phyloP scores from a whole-genome alignment of 2,329 filamentous ascomycete species.

The Passalora sequoiae region DNA sequence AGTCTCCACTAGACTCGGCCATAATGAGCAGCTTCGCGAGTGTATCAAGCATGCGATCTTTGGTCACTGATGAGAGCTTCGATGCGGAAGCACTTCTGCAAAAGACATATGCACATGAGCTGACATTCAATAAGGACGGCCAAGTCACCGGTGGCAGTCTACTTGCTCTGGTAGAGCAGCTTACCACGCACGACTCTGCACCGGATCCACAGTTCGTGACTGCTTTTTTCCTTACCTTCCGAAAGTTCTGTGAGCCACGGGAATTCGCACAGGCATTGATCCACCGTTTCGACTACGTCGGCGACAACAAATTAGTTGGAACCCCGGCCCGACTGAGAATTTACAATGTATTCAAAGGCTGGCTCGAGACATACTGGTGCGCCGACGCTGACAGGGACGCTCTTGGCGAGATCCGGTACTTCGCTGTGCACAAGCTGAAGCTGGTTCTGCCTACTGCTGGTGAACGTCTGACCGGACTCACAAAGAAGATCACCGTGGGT shows the following conservation, averaged over 20 bases:
- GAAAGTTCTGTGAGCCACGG: slow-evolving; percentile 77
- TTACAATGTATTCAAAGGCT: slow-evolving; percentile 95
- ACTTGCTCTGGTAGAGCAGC: slow-evolving; percentile 82
- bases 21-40: slow-evolving; percentile 59
- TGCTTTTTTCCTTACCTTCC: slow-evolving; percentile 93
- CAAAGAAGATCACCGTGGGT: slow-evolving; percentile 66
- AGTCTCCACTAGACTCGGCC: slow-evolving; percentile 48
- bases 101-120: slow-evolving; percentile 84
- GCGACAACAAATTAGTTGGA: slow-evolving; percentile 67
- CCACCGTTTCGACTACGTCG: slow-evolving; percentile 87
- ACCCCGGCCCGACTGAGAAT: slow-evolving; percentile 80
- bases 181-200: slow-evolving; percentile 88
- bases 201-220: slow-evolving; percentile 89
- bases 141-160: slow-evolving; percentile 91
- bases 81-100: slow-evolving; percentile 80
- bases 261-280: slow-evolving; percentile 78
- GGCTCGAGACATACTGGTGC: slow-evolving; percentile 94
- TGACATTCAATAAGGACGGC: slow-evolving; percentile 90
- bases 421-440: slow-evolving; percentile 69
- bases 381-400: slow-evolving; percentile 73
- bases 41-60: slow-evolving; percentile 57
- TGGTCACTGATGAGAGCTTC: slow-evolving; percentile 66
- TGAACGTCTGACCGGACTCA: slow-evolving; percentile 72
- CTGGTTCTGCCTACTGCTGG: slow-evolving; percentile 69
- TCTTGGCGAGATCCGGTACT: slow-evolving; percentile 68